A percentile compares a stretch with the other conserved stretches of the same genome.
phyloP scores from a whole-genome alignment of 345 rosid species.

The Clarkia xantiana region DNA sequence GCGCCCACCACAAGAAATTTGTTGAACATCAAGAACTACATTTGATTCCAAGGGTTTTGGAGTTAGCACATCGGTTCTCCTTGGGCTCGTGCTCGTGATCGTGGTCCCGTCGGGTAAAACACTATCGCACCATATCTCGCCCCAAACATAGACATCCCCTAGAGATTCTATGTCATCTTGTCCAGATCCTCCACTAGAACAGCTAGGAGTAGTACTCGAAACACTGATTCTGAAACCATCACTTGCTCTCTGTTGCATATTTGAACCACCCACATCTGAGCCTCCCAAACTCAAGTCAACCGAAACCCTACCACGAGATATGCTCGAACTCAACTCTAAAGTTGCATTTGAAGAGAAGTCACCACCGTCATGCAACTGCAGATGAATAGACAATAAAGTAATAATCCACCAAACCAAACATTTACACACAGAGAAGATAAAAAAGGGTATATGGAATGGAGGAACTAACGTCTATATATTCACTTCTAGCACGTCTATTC shows the following conservation, averaged over 20 bases:
- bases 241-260: constrained; percentile 70
- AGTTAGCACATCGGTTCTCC: constrained; percentile 42
- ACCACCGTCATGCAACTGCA: constrained; percentile 45
- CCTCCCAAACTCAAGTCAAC: constrained; percentile 33
- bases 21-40: constrained; percentile 95
- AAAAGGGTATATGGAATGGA: not conserved
- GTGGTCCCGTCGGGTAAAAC: constrained; percentile 33
- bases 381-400: constrained; percentile 2
- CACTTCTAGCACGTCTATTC: constrained; percentile 48
- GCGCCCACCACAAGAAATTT: constrained; percentile 72
- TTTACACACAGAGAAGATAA: not conserved
- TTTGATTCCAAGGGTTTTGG: constrained; percentile 80
- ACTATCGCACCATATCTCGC: constrained; percentile 79
- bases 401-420: not conserved
- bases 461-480: constrained; percentile 53
- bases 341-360: constrained; percentile 35
- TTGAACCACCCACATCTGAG: constrained; percentile 77
- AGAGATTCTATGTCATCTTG: constrained; percentile 96
- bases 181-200: constrained; percentile 90
- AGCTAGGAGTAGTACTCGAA: constrained; percentile 87
- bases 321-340: constrained; percentile 31
- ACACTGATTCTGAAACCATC: constrained; percentile 92
- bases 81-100: constrained; percentile 15
- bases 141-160: constrained; percentile 95
- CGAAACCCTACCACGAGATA: constrained; percentile 43